Percentiles rank a stretch among this genome's conserved stretches.
Conservation (phyloP, 306 rosid genomes). For the Corylus americana region DNA sequence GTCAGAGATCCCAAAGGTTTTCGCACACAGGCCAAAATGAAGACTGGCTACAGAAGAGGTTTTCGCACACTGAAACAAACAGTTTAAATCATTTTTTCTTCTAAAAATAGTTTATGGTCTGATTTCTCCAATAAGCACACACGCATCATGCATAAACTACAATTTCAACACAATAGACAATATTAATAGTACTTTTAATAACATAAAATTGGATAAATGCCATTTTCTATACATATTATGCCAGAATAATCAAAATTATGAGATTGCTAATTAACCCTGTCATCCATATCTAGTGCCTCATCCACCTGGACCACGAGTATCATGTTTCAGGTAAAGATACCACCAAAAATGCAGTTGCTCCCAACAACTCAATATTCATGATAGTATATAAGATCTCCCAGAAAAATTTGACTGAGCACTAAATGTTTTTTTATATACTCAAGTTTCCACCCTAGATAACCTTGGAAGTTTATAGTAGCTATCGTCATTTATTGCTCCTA, state of each 20-base stretch:
- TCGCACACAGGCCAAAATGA: not conserved
- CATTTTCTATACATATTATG: not conserved
- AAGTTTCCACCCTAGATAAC: not conserved
- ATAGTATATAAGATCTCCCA: not conserved
- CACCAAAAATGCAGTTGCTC: not conserved
- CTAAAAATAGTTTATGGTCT: not conserved
- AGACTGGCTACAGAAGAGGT: not conserved
- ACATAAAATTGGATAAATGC: not conserved
- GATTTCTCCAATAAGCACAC: not conserved
- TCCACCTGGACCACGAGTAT: not conserved
- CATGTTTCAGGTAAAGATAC: constrained; percentile 1
- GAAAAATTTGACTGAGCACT: not conserved
- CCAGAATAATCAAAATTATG: not conserved
- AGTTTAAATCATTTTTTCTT: not conserved
- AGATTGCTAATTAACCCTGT: not conserved
- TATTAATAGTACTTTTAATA: not conserved
- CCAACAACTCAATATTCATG: not conserved
- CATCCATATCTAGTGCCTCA: not conserved
- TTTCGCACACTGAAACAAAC: not conserved
- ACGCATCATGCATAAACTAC: not conserved
- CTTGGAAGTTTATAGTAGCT: not conserved
- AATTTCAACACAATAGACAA: not conserved
- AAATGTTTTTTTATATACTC: not conserved
- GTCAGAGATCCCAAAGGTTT: not conserved
- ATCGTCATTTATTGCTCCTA: not conserved